Base-by-base conservation (phyloP, 2,329 filamentous ascomycete species). In the Cladosporium sp. region DNA sequence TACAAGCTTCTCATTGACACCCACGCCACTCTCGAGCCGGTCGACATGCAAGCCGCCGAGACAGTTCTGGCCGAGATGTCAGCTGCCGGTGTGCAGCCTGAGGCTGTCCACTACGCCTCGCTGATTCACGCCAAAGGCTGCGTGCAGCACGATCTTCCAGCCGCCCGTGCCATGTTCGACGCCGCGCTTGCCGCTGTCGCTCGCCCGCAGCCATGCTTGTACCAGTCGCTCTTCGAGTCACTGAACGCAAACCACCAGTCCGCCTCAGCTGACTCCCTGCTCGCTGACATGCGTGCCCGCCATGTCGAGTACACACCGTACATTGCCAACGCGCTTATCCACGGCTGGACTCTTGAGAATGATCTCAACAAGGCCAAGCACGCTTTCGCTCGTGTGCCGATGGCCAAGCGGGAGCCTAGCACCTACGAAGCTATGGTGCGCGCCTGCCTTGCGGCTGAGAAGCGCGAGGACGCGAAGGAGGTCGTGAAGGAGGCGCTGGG, bases 361-460 rank as follows among this genome's bases (percentile, higher is more conserved):
- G 81, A 95, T 58, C 87, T 97, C 42, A 72, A 75, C 55, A 91
- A 89, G 70, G 88, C 90, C 14, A 83, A 85, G 65, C 74, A 79
- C 19, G 84, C 96, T 56, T 98, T 95, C 67, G 80, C 87, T 54
- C 78, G 80, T n/a, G 84, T 98, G 3, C 81, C 84, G 8, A 79
- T 82, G 28, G 80, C 84, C 51, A 90, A 85, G 73, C 85, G 93
- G 53, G 93, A 98, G 75, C 93, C 93, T 3, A 96, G 90, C 76
- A 98, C 93, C 4, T 98, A 98, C 70, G 93, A 98, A 74, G 91
- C 92, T 38, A 98, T 98, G 93, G 95, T 91, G 4, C 82, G 93
- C 43, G 93, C 93, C 1, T 96, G 86, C 72, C 81, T 98, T 51
- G 84, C 89, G 9, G 86, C 86, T 3, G 89, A 95, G 66, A 83